A percentile compares a stretch with the other conserved stretches of the same genome.
Conservation (phyloP, 2,329 filamentous ascomycete species). For the Arthrinium puccinioides region DNA sequence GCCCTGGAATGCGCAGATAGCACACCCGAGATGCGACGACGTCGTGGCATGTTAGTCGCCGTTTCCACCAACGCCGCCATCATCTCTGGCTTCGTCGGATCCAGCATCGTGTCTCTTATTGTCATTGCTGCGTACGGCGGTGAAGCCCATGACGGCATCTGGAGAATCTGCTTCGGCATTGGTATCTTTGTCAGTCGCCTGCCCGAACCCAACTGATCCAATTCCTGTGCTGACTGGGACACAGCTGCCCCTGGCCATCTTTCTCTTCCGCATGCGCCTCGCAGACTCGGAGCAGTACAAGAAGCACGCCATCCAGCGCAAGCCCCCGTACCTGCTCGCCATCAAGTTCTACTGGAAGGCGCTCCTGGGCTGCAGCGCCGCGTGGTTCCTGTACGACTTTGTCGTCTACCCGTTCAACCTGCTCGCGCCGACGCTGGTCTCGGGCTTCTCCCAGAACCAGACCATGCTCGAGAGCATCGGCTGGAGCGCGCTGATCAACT, state of each 20-base stretch:
- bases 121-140: slow-evolving; percentile 29
- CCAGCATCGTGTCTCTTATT: slow-evolving; percentile 38
- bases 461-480: slow-evolving; percentile 16
- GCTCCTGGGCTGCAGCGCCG: slow-evolving; percentile 43
- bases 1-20: slow-evolving; percentile 21
- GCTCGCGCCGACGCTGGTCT: slow-evolving; percentile 27
- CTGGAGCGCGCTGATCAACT: slow-evolving; percentile 17
- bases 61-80: slow-evolving; percentile 34
- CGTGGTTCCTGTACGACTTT: slow-evolving; percentile 42
- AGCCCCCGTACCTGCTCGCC: slow-evolving; percentile 42
- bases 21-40: slow-evolving; percentile 14
- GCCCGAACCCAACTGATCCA: background rate
- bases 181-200: slow-evolving; percentile 29
- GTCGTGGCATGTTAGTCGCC: slow-evolving; percentile 22
- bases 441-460: slow-evolving; percentile 15
- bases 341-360: slow-evolving; percentile 47
- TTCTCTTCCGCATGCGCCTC: slow-evolving; percentile 49
- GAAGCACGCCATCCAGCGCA: slow-evolving; percentile 43
- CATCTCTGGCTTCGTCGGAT: slow-evolving; percentile 31
- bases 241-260: slow-evolving; percentile 38
- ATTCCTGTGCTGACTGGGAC: background rate
- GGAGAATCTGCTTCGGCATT: slow-evolving; percentile 42
- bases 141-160: slow-evolving; percentile 31
- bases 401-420: slow-evolving; percentile 15
- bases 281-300: slow-evolving; percentile 43